Evolutionary conservation across 805 yeast species (phyloP), one percentile per base, ranked within the genome.

Genomic region (Hanseniaspora guilliermondii): DNA sequence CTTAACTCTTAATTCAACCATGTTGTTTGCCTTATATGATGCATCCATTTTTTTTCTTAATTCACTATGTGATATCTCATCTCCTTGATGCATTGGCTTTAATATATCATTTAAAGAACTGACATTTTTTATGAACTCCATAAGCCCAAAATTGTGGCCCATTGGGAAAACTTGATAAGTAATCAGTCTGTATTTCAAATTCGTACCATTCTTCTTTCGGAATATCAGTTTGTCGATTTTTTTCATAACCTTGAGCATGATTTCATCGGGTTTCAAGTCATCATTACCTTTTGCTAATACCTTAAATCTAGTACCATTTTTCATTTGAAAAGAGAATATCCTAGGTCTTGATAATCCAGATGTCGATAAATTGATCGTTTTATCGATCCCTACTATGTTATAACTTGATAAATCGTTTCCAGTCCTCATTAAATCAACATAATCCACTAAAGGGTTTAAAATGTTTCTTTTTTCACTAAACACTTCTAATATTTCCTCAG

Each of bases 161-260:
- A 93, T 66, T 0, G 98, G 97, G 9, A 89, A 77, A 1, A 93
- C 97, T 52, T 83, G 83, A 67, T 93, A 93, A 0, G 97, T 88
- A 48, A 95, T 69, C 1, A 93, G 76, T 3, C 76, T 71, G 56
- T 91, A 69, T 49, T 69, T 73, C 25, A 80, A 65, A 0, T 91
- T 73, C 17, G 47, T 14, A 9, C 32, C 36, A 27, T 44, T 22
- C 14, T 14, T 30, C 33, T 76, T 77, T 52, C 73, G 73, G 11
- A 60, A 65, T 54, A 91, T 73, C 37, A 87, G 76, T 14, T 72
- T 67, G 62, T 89, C 88, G 16, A 88, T 96, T 61, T 88, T 86
- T 21, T 76, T 83, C 66, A 94, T 93, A 1, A 91, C 97, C 64
- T 93, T 97, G 65, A 91, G 94, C 98, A 93, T 94, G 55, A 93